These are phyloP conservation scores for Sisymbrium irio DNA, from an alignment of 345 rosid species.

Conservation along the genomic window DNA sequence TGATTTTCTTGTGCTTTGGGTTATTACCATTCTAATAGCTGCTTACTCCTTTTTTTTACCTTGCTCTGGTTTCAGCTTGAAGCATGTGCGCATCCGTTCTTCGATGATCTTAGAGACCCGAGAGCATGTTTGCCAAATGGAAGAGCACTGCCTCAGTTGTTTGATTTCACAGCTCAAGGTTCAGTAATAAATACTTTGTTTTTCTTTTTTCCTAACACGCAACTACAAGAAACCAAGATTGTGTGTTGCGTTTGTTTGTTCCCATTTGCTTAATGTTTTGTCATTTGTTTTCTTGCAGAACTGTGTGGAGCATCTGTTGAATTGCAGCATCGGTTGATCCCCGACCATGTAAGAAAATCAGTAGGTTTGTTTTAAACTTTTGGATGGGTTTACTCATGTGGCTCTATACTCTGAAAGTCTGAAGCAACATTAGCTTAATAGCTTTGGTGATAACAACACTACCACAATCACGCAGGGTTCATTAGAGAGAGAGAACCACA, in stretches of 20 bases:
- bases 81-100: constrained; percentile 94
- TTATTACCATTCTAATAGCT: neutral
- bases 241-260: neutral
- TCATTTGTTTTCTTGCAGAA: constrained; percentile 45
- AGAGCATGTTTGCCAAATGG: constrained; percentile 80
- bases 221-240: neutral
- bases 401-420: neutral
- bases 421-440: neutral
- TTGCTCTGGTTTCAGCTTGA: constrained; percentile 56
- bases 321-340: constrained; percentile 64
- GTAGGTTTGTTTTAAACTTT: neutral
- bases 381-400: neutral
- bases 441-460: too few species aligned
- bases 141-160: constrained; percentile 69
- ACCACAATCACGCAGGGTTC: neutral
- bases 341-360: constrained; percentile 42
- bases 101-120: constrained; percentile 74
- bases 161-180: constrained; percentile 90
- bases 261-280: neutral
- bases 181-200: neutral
- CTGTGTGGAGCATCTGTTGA: constrained; percentile 68
- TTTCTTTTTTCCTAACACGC: neutral
- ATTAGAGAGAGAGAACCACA: neutral
- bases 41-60: neutral
- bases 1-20: neutral